Conservation (phyloP, 2,329 filamentous ascomycete genomes). For the Aspergillus sp. region DNA sequence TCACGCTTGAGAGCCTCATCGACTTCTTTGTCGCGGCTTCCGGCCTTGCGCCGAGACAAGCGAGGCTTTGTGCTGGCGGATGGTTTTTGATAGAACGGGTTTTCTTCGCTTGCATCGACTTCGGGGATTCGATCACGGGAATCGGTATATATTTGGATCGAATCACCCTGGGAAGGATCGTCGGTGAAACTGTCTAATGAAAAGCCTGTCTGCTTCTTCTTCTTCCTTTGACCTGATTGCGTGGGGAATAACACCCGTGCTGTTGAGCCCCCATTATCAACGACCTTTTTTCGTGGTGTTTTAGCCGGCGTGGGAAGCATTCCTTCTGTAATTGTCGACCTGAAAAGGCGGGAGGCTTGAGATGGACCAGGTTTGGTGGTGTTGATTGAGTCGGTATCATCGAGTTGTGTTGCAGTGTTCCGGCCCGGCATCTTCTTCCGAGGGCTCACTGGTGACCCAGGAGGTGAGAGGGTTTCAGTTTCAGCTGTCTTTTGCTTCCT, state of each 20-base stretch:
- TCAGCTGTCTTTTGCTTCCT: constrained; percentile 25
- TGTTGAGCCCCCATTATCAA: constrained; percentile 47
- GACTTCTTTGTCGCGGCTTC: constrained; percentile 42
- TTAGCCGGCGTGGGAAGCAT: constrained; percentile 64
- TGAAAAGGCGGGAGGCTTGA: constrained; percentile 24
- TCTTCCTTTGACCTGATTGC: constrained; percentile 45
- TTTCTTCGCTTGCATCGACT: constrained; percentile 51
- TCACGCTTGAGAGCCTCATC: constrained; percentile 52
- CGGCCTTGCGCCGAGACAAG: constrained; percentile 33
- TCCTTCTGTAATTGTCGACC: constrained; percentile 34
- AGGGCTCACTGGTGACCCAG: constrained; percentile 27
- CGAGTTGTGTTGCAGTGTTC: constrained; percentile 17
- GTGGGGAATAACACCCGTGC: constrained; percentile 55
- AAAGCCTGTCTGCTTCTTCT: constrained; percentile 47
- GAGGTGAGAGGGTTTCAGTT: constrained; percentile 28
- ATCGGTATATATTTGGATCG: constrained; percentile 63
- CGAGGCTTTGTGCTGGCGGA: constrained; percentile 30
- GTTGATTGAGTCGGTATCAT: constrained; percentile 25
- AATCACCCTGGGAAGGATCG: constrained; percentile 30
- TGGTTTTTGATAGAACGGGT: constrained; percentile 54
- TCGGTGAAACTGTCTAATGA: constrained; percentile 46
- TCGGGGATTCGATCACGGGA: constrained; percentile 61
- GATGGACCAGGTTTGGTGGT: constrained; percentile 21
- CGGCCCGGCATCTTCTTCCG: constrained; percentile 26
- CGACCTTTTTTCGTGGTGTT: constrained; percentile 58